Evolutionary conservation across 345 rosid species (phyloP).

Genomic region (Clausena lansium): DNA sequence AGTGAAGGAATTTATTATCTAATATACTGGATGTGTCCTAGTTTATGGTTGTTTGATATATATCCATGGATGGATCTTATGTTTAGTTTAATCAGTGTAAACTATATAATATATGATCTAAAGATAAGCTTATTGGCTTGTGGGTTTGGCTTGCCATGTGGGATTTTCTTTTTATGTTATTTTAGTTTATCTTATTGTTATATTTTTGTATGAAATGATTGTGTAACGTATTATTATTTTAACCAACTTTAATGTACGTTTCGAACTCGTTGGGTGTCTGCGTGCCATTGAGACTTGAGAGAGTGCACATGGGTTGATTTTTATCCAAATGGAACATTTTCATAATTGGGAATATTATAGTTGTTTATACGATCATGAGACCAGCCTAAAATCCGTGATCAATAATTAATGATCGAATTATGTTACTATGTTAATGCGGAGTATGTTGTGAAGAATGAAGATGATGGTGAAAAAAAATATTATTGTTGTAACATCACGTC

Average conservation of each 20-base stretch:
- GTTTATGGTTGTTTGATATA: constrained; percentile 5
- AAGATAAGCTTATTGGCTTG: constrained; percentile 24
- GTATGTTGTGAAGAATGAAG: too few relatives aligned
- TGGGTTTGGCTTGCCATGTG: constrained; percentile 32
- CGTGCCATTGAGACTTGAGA: too few relatives aligned
- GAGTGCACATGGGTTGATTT: not conserved
- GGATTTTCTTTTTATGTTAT: constrained; percentile 9
- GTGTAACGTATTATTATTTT: not conserved
- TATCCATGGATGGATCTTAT: not conserved
- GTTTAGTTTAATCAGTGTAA: constrained; percentile 16
- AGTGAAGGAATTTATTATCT: not conserved
- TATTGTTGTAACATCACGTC: not conserved
- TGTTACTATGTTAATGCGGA: not conserved
- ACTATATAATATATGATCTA: constrained; percentile 7
- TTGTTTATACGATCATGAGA: not conserved
- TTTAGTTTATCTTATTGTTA: not conserved
- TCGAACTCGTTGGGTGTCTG: not conserved
- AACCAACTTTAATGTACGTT: not conserved
- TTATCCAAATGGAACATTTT: not conserved
- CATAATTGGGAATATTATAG: not conserved
- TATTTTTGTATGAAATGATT: not conserved
- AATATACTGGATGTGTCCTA: constrained; percentile 6
- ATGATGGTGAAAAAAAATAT: too few relatives aligned
- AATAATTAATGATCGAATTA: not conserved
- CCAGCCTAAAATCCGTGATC: too few relatives aligned